These are phyloP conservation scores for Candolleomyces efflorescens DNA, from an alignment of 768 basidiomycete species.

Conservation along the genomic window DNA sequence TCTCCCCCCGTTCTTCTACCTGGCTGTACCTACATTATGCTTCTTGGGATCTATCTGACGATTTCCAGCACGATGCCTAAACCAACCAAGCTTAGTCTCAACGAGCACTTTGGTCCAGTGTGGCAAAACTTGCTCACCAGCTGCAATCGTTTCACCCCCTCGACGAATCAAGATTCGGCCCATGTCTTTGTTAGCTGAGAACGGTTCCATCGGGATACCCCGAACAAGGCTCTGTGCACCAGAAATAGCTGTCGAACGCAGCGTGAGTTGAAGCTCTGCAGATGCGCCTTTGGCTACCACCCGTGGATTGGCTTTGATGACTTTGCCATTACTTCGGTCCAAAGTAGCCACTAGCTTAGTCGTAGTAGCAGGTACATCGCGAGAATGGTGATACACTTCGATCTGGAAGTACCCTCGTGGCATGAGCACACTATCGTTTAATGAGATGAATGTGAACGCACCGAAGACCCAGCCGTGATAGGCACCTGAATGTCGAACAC, in stretches of 20 bases:
- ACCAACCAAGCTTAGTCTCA: no score
- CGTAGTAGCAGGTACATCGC: constrained; percentile 87
- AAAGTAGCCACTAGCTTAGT: constrained; percentile 74
- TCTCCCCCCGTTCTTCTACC: background rate
- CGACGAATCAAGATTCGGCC: constrained; percentile 84
- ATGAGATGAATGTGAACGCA: constrained; percentile 28
- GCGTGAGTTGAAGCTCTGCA: constrained; percentile 79
- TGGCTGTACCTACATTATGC: background rate
- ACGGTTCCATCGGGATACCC: constrained; percentile 83
- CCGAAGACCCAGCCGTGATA: constrained; percentile 82
- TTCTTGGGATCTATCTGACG: constrained; percentile 6
- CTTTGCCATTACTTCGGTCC: constrained; percentile 72
- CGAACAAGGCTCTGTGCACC: constrained; percentile 40
- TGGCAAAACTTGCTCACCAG: constrained; percentile 46
- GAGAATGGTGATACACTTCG: constrained; percentile 93
- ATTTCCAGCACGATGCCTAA: constrained; percentile 45
- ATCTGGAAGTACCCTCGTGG: constrained; percentile 40
- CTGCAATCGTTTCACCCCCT: constrained; percentile 91
- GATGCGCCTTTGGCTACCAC: constrained; percentile 69
- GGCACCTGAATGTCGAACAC: constrained; percentile 92
- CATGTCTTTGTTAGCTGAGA: constrained; percentile 91
- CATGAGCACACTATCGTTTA: background rate
- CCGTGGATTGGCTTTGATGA: constrained; percentile 80
- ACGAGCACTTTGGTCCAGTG: no score
- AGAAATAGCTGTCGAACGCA: constrained; percentile 55